Base-by-base conservation (phyloP, 805 yeast genomes). In the Deakozyma indianensis region DNA sequence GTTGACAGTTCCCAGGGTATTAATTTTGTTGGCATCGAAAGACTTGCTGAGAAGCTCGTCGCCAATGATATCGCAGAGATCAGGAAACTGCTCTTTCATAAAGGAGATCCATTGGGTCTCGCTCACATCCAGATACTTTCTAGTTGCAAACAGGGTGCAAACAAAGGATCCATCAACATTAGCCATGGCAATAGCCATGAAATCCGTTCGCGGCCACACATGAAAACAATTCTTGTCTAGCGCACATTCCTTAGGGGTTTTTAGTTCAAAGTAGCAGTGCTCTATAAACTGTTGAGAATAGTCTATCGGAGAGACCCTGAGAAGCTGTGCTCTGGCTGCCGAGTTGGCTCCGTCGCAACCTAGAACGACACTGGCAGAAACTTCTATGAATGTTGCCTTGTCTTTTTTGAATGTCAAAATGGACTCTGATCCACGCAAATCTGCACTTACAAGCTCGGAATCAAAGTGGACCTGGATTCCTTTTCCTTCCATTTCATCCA, bases 321-420 rank as follows among this genome's bases (percentile, higher is more conserved):
- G 87, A 56, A 88, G 58, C 51, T 77, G 83, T 43, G 70, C 68
- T 47, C 96, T 72, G 22, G 81, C 77, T 47, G 74, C 74, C 2
- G 95, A 83, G 60, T 75, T 81, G 0, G 92, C 74, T 1, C 96
- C 96, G 59, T 88, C 96, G 22, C 87, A 77, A 15, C 96, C 96
- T 43, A 88, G 66, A 9, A 84, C 67, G 46, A 76, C 74, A 57
- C 83, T 84, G 51, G 73, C 69, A 2, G 58, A 51, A 15, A 50
- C 49, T 5, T 35, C 46, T 7, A 43, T 44, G 3, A 29, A 35
- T 9, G 41, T 45, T 14, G 43, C 35, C 23, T 32, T 24, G 22
- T 45, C 45, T 22, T 43, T 42, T 20, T 24, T 27, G 3, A 23
- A 44, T n/a, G 28, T 45, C 11, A 43, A 29, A 2, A 32, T 3